Conservation (phyloP, 2,329 filamentous ascomycete genomes). For the Alternaria triticimaculans region DNA sequence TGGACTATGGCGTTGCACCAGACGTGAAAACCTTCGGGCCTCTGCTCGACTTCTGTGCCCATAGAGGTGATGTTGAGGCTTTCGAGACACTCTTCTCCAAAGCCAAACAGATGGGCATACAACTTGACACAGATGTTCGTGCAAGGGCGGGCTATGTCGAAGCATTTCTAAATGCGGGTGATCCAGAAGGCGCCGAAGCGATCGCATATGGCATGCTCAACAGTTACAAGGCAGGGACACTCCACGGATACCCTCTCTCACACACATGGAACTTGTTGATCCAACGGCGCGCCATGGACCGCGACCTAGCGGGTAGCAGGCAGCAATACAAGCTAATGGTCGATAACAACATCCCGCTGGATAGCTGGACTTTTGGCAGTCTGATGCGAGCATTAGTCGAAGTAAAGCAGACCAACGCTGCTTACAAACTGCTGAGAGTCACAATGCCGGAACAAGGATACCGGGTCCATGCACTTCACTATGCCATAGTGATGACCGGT, state of each 20-base stretch:
- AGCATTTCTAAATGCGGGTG: conserved; percentile 61
- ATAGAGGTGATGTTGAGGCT: conserved; percentile 74
- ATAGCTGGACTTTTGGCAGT: conserved; percentile 66
- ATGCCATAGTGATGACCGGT: conserved; percentile 61
- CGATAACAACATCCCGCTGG: conserved; percentile 56
- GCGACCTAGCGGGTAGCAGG: conserved; percentile 63
- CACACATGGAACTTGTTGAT: conserved; percentile 82
- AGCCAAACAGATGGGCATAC: conserved; percentile 58
- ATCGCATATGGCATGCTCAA: conserved; percentile 67
- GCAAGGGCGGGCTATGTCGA: conserved; percentile 62
- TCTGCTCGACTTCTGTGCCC: conserved; percentile 74
- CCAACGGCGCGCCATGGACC: conserved; percentile 69
- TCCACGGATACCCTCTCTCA: conserved; percentile 60
- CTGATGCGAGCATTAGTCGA: conserved; percentile 65
- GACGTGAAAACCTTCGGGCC: conserved; percentile 72
- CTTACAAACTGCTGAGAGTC: conserved; percentile 59
- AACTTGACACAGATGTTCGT: conserved; percentile 27
- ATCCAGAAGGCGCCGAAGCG: conserved; percentile 49
- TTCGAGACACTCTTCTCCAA: conserved; percentile 70
- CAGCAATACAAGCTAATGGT: conserved; percentile 64
- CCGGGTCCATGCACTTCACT: conserved; percentile 57
- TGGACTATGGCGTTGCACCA: conserved; percentile 58
- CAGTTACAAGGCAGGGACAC: conserved; percentile 40
- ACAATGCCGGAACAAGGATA: conserved; percentile 59
- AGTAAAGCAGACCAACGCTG: conserved; percentile 61